A percentile compares a stretch with the other conserved stretches of the same genome.
Evolutionary conservation across 768 basidiomycete genomes (phyloP).

Genomic region (Porphyrellus cyaneotinctus): DNA sequence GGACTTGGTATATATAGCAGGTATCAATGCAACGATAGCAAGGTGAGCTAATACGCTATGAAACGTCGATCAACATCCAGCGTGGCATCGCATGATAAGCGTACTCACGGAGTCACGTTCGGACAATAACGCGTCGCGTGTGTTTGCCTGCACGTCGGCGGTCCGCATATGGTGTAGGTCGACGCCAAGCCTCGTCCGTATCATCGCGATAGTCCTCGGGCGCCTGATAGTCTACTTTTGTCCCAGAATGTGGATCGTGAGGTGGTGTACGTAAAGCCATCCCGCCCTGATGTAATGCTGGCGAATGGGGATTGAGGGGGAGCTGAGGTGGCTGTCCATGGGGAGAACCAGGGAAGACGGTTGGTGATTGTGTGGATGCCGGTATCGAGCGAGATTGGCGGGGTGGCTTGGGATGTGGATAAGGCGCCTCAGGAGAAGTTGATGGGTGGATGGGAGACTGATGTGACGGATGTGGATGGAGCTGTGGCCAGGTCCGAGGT

Average conservation of each 20-base stretch:
- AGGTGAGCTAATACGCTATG: neutral
- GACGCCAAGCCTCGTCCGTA: constrained; percentile 66
- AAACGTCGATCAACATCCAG: neutral
- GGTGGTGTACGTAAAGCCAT: constrained; percentile 43
- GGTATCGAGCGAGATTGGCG: constrained; percentile 26
- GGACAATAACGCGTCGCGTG: constrained; percentile 66
- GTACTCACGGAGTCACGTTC: constrained; percentile 24
- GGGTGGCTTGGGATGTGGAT: constrained; percentile 32
- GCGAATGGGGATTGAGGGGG: constrained; percentile 32
- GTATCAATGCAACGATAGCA: constrained; percentile 19
- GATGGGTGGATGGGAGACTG: constrained; percentile 24
- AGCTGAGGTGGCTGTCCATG: constrained; percentile 32
- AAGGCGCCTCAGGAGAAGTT: constrained; percentile 31
- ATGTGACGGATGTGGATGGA: constrained; percentile 30
- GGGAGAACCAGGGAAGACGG: constrained; percentile 29
- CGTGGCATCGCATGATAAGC: neutral
- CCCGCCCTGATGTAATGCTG: constrained; percentile 23
- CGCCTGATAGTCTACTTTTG: constrained; percentile 29
- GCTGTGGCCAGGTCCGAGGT: constrained; percentile 30
- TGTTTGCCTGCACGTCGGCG: constrained; percentile 78
- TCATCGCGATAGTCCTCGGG: constrained; percentile 53
- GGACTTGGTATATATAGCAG: constrained; percentile 20
- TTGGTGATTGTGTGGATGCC: constrained; percentile 25
- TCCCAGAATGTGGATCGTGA: constrained; percentile 38
- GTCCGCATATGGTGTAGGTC: constrained; percentile 70